Conservation (phyloP, 2,329 filamentous ascomycete species). For the Kalaharituber pfeilii region DNA sequence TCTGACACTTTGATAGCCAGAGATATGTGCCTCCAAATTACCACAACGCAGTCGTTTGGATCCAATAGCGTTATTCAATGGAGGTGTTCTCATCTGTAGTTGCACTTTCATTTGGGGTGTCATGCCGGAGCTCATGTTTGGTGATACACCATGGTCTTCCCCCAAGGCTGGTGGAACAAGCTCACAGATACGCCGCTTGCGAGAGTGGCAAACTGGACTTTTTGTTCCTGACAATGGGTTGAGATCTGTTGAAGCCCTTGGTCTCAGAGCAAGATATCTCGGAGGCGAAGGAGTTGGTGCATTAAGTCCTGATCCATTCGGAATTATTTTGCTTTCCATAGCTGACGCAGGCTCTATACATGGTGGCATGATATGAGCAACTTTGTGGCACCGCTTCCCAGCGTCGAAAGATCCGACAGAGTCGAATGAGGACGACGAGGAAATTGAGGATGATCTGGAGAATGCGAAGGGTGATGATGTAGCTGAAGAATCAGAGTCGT, state of each 20-base stretch:
- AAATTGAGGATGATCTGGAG: constrained; percentile 13
- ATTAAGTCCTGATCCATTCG: background rate
- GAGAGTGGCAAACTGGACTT: background rate
- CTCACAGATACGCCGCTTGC: background rate
- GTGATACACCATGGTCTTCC: background rate
- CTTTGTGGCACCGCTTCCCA: constrained; percentile 8
- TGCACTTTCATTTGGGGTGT: constrained; percentile 1
- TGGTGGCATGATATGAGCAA: background rate
- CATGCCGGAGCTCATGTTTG: background rate
- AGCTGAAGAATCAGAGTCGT: constrained; percentile 10
- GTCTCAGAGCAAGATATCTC: background rate
- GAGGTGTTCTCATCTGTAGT: background rate
- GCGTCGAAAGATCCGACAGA: constrained; percentile 9
- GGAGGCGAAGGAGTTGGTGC: background rate
- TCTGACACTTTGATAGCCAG: background rate
- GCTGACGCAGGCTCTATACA: background rate
- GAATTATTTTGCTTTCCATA: background rate
- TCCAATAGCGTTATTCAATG: background rate
- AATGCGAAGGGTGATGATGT: constrained; percentile 8
- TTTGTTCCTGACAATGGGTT: background rate
- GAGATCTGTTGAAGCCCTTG: background rate
- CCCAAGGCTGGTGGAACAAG: background rate
- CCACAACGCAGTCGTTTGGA: background rate
- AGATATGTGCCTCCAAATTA: background rate
- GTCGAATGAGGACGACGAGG: constrained; percentile 10